phyloP scores from a whole-genome alignment of 805 yeast species.

The Tetrapisispora fleetii region DNA sequence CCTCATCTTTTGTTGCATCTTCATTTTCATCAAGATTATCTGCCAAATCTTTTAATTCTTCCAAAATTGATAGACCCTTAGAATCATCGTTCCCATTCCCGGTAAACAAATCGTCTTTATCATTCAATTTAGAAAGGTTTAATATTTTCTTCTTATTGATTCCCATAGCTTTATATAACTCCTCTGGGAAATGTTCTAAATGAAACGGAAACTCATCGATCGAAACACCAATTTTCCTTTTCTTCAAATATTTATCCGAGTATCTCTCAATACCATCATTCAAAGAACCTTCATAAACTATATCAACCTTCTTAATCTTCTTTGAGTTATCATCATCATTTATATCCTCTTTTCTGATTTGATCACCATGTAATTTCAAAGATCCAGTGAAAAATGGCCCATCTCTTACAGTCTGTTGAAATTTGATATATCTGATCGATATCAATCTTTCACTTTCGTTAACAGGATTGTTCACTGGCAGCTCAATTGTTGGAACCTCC shows the following conservation, averaged over 20 bases:
- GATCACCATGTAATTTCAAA: slow-evolving; percentile 9
- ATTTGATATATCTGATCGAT: slow-evolving; percentile 47
- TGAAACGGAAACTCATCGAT: slow-evolving; percentile 72
- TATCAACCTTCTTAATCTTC: slow-evolving; percentile 17
- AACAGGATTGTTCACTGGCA: slow-evolving; percentile 59
- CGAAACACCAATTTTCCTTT: slow-evolving; percentile 58
- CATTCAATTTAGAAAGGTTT: slow-evolving; percentile 31
- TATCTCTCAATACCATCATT: slow-evolving; percentile 73
- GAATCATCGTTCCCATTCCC: slow-evolving; percentile 22
- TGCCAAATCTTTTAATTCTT: slow-evolving; percentile 40
- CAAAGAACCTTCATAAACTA: slow-evolving; percentile 32
- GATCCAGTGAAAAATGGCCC: slow-evolving; percentile 63
- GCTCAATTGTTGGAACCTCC: slow-evolving; percentile 34
- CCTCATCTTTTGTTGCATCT: slow-evolving; percentile 27
- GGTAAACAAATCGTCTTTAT: slow-evolving; percentile 20
- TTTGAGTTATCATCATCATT: slow-evolving; percentile 9
- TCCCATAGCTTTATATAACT: slow-evolving; percentile 65
- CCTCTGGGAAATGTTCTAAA: slow-evolving; percentile 64
- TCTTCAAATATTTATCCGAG: slow-evolving; percentile 68
- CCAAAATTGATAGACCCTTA: slow-evolving; percentile 32
- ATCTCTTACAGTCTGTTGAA: slow-evolving; percentile 44
- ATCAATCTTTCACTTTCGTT: slow-evolving; percentile 40
- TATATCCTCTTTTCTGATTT: slow-evolving; percentile 11
- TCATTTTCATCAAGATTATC: slow-evolving; percentile 39
- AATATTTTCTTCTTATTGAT: slow-evolving; percentile 43